A percentile compares a stretch with the other conserved stretches of the same genome.
These are phyloP conservation scores for Termitomyces sp. DNA, from an alignment of 768 basidiomycete genomes.

Conservation along the genomic window DNA sequence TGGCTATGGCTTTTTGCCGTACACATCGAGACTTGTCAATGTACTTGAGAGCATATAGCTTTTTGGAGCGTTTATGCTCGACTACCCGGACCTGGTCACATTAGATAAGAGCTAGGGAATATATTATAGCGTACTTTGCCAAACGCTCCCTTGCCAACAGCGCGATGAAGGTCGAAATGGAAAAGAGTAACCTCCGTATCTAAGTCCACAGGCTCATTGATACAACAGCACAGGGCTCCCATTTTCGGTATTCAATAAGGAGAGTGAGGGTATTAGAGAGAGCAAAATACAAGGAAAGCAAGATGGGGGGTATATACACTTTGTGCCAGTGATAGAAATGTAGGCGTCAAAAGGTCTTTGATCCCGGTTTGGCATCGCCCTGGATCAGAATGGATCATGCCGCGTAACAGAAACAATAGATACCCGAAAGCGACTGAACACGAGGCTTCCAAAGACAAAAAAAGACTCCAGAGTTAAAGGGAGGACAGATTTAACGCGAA, in stretches of 20 bases:
- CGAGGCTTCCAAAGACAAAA: conserved; percentile 16
- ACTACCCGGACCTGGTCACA: conserved; percentile 82
- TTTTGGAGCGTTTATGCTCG: conserved; percentile 90
- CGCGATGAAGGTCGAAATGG: conserved; percentile 94
- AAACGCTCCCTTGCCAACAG: conserved; percentile 96
- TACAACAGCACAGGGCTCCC: conserved; percentile 49
- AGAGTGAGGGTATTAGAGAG: conserved; percentile 27
- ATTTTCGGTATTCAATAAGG: conserved; percentile 35
- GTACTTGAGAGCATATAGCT: conserved; percentile 94
- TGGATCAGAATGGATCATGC: not conserved
- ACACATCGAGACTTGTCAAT: conserved; percentile 94
- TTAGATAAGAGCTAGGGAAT: conserved; percentile 4
- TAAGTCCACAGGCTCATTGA: conserved; percentile 80
- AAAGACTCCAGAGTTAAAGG: not conserved
- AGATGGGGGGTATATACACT: conserved; percentile 20
- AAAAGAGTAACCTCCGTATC: conserved; percentile 83
- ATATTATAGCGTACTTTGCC: conserved; percentile 68
- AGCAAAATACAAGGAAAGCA: conserved; percentile 30
- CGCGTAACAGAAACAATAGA: conserved; percentile 14
- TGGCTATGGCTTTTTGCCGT: conserved; percentile 85
- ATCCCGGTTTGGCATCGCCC: conserved; percentile 18
- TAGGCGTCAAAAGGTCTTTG: conserved; percentile 14
- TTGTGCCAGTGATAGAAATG: conserved; percentile 15
- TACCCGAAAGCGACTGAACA: conserved; percentile 8
- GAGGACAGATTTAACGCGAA: not conserved